A percentile compares a stretch with the other conserved stretches of the same genome.
These are phyloP conservation scores for Alternaria atra DNA, from an alignment of 2,329 filamentous ascomycete species.

Conservation along the genomic window DNA sequence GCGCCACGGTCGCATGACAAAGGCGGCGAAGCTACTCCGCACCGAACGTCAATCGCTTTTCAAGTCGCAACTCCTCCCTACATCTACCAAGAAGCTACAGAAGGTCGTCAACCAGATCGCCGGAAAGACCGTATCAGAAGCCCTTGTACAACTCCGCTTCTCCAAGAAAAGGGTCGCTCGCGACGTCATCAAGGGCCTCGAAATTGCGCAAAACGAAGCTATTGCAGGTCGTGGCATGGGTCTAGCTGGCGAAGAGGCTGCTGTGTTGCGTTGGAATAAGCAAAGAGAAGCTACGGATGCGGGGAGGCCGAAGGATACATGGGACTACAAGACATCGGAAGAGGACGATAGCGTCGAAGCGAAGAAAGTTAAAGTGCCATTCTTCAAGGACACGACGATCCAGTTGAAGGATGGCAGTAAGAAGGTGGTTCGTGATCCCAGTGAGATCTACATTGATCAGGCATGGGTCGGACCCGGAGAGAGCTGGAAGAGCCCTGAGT, in stretches of 20 bases:
- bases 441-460: constrained; percentile 88
- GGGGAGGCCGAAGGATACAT: constrained; percentile 17
- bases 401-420: constrained; percentile 78
- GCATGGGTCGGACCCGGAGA: constrained; percentile 86
- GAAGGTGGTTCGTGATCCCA: constrained; percentile 75
- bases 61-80: constrained; percentile 79
- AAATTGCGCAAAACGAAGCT: constrained; percentile 82
- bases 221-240: constrained; percentile 87
- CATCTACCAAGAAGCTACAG: constrained; percentile 89
- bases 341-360: constrained; percentile 7
- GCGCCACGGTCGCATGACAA: constrained; percentile 71
- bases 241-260: constrained; percentile 56
- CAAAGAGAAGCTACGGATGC: constrained; percentile 25
- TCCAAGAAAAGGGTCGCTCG: constrained; percentile 90
- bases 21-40: constrained; percentile 72
- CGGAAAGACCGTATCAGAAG: constrained; percentile 93
- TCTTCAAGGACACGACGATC: constrained; percentile 64
- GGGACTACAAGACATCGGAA: constrained; percentile 23
- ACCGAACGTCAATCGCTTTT: constrained; percentile 66
- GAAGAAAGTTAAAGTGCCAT: constrained; percentile 19
- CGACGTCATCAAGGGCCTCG: constrained; percentile 80
- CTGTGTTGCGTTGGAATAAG: constrained; percentile 31
- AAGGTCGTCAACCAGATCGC: constrained; percentile 86
- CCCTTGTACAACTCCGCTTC: constrained; percentile 93
- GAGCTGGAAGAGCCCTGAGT: constrained; percentile 64